Conservation (phyloP, 1,284 basidiomycete genomes). For the Heterobasidion parviporum region DNA sequence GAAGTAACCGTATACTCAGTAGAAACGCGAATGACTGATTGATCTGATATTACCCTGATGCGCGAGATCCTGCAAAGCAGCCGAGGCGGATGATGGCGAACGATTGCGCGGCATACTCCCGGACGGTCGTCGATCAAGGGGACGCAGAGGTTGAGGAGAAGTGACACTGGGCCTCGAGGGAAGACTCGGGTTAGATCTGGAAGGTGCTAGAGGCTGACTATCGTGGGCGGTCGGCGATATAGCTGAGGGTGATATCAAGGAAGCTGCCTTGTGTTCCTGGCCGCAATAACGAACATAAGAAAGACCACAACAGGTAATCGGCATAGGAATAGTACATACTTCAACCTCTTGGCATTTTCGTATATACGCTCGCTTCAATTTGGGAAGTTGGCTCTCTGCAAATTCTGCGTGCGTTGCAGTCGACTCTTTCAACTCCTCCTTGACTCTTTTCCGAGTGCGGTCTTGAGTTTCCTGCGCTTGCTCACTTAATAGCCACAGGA, state of each 20-base stretch:
- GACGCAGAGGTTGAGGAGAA: conserved; percentile 61
- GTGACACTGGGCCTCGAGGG: conserved; percentile 38
- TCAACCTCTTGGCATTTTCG: conserved; percentile 82
- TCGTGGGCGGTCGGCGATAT: conserved; percentile 8
- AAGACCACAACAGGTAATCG: background rate
- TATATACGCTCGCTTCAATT: conserved; percentile 67
- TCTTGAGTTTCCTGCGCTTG: conserved; percentile 70
- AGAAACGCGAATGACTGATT: background rate
- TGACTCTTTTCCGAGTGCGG: conserved; percentile 81
- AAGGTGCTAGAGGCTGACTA: conserved; percentile 23
- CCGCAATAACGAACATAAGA: background rate
- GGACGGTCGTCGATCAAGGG: conserved; percentile 68
- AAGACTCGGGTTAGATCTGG: conserved; percentile 24
- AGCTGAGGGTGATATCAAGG: background rate
- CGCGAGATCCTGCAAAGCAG: conserved; percentile 67
- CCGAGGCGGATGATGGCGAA: conserved; percentile 56
- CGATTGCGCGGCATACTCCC: conserved; percentile 53
- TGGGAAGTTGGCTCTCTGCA: conserved; percentile 66
- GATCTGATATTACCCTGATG: conserved; percentile 50
- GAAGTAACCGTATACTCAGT: conserved; percentile 4
- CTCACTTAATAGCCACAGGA: background rate
- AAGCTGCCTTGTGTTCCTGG: conserved; percentile 57
- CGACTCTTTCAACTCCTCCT: conserved; percentile 80
- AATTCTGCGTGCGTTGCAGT: conserved; percentile 68
- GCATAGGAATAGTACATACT: conserved; percentile 29